These are phyloP conservation scores for Citropsis articulata DNA, from an alignment of 345 rosid species.

Conservation along the genomic window DNA sequence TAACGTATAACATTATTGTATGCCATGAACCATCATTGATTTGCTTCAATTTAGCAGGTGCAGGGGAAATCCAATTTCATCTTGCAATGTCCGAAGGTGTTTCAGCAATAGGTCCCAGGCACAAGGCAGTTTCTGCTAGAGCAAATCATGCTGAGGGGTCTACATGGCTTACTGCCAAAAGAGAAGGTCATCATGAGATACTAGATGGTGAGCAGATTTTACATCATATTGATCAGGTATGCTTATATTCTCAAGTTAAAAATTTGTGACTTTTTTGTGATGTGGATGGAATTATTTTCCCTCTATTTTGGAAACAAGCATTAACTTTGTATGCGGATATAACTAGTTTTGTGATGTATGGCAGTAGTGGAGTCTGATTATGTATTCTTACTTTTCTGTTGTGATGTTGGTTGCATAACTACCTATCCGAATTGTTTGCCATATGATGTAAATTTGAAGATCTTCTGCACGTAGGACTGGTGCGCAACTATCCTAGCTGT, in stretches of 20 bases:
- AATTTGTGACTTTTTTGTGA: background rate
- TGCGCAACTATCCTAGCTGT: background rate
- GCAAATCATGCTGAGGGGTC: background rate
- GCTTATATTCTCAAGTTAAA: background rate
- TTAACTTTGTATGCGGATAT: background rate
- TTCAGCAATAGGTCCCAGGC: constrained; percentile 53
- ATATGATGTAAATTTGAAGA: background rate
- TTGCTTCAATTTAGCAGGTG: constrained; percentile 41
- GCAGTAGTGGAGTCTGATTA: background rate
- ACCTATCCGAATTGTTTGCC: background rate
- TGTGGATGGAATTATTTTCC: background rate
- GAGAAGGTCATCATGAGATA: constrained; percentile 55
- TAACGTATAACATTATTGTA: background rate
- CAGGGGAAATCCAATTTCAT: constrained; percentile 62
- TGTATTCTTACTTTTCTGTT: background rate
- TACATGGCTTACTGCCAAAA: constrained; percentile 72
- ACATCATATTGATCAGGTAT: constrained; percentile 55
- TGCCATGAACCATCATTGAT: background rate
- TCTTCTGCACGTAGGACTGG: background rate
- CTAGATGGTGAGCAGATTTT: constrained; percentile 66
- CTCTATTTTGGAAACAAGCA: background rate
- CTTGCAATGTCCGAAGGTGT: constrained; percentile 60
- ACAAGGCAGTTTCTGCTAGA: constrained; percentile 60
- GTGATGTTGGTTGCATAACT: background rate
- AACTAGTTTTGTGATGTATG: background rate